Base-by-base conservation (phyloP, 1,284 basidiomycete species). In the Sphaerobolus stellatus region DNA sequence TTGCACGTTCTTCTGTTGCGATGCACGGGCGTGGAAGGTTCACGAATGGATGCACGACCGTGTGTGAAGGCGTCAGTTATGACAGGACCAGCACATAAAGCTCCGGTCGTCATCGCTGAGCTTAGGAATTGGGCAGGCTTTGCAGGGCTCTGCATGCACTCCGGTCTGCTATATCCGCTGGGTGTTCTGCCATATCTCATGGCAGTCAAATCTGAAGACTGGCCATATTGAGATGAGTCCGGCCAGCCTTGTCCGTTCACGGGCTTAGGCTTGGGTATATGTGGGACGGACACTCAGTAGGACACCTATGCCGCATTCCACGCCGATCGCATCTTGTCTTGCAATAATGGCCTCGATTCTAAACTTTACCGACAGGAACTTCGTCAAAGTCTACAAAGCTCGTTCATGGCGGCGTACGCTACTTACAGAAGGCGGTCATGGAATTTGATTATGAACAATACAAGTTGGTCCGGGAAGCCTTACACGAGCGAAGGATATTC, bases 311-410 rank as follows among this genome's bases (percentile, higher is more conserved):
- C n/a, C n/a, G n/a, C n/a, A n/a, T n/a, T n/a, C n/a, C n/a, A n/a
- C n/a, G n/a, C n/a, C n/a, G n/a, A n/a, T n/a, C n/a, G 18, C 20
- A 5, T 56, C 25, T 44, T 34, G 46, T 22, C 13, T 20, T 22
- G 41, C 28, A 40, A 22, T 45, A 33, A 48, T 48, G 13, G 27
- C 9, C 27, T 9, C 46, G 8, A 44, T 13, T 11, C 41, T 44
- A n/a, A 48, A 20, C 40, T 48, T 20, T 52, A 11, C 14, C 8
- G 20, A 4, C 58, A 90, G 91, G 94, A 16, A 98, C 96, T 0
- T 97, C 93, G 3, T 97, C 94, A 27, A 99, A 99, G 71, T 94
- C 91, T 8, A 98, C 96, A 9, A 98, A 99, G 71, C 86, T 99
- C 49, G 94, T 98, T 1, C 96, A 99, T 73, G 96, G 96, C 27